phyloP scores from a whole-genome alignment of 441 rosid species.

The Corymbia calophylla region DNA sequence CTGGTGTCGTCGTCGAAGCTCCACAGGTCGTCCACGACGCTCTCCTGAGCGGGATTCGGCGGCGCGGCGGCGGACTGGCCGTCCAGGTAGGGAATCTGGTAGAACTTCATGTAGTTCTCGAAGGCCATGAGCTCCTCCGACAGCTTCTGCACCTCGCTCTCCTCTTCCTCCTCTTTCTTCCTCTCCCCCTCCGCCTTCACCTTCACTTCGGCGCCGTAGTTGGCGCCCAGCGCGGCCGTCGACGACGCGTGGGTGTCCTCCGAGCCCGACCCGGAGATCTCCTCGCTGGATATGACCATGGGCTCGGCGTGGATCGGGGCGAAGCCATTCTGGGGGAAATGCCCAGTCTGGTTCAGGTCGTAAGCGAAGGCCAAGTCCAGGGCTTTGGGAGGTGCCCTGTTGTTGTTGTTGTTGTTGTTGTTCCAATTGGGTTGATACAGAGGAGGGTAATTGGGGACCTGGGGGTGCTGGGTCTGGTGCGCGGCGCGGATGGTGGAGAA shows the following conservation, averaged over 20 bases:
- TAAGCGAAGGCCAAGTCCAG: not conserved
- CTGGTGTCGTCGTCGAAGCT: conserved; percentile 25
- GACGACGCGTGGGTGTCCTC: conserved; percentile 4
- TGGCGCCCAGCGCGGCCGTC: not conserved
- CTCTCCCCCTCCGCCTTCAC: not conserved
- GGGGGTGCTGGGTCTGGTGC: not conserved
- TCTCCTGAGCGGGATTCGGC: conserved; percentile 29
- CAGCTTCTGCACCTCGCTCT: conserved; percentile 35
- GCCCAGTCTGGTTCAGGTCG: conserved; percentile 20
- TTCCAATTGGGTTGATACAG: not conserved
- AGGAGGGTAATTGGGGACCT: not conserved
- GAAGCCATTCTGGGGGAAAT: not conserved
- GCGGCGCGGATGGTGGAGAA: not conserved
- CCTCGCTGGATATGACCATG: conserved; percentile 17
- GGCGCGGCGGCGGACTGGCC: conserved; percentile 30
- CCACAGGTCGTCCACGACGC: conserved; percentile 46
- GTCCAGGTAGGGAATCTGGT: conserved; percentile 62
- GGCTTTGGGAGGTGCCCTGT: not conserved
- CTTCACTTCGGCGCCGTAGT: not conserved
- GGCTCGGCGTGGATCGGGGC: not conserved
- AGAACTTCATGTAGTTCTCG: conserved; percentile 64
- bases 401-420: not conserved
- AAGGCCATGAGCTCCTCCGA: conserved; percentile 68
- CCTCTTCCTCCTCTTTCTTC: conserved; percentile 17
- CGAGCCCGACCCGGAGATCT: conserved; percentile 13